A percentile compares a stretch with the other conserved stretches of the same genome.
phyloP scores from a whole-genome alignment of 2,329 filamentous ascomycete species.

The Pseudohalonectria lignicola region DNA sequence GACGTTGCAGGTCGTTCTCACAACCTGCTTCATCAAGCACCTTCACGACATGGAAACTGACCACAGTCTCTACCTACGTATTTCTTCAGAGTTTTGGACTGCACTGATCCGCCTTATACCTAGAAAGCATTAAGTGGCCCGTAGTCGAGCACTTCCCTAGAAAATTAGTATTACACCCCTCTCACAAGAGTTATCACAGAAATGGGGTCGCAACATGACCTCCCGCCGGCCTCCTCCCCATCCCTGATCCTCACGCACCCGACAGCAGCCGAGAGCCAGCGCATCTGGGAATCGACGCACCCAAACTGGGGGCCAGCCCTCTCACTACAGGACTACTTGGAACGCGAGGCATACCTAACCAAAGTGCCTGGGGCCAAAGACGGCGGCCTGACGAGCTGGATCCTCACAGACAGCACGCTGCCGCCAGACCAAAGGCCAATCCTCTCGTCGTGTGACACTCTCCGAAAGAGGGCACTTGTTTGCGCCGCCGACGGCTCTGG shows the following conservation, averaged over 20 bases:
- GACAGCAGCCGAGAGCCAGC: constrained; percentile 40
- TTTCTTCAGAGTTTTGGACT: too few relatives aligned
- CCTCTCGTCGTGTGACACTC: constrained; percentile 53
- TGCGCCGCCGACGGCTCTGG: constrained; percentile 21
- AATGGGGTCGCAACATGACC: constrained; percentile 22
- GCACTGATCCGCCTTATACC: too few relatives aligned
- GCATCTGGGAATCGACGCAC: constrained; percentile 45
- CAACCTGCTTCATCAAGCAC: too few relatives aligned
- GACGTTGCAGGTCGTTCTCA: too few relatives aligned
- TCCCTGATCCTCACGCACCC: constrained; percentile 41
- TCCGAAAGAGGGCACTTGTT: constrained; percentile 47
- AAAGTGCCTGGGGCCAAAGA: constrained; percentile 45
- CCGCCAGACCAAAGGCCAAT: constrained; percentile 35
- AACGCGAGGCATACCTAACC: constrained; percentile 46
- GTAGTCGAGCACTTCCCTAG: background rate
- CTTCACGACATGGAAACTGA: too few relatives aligned
- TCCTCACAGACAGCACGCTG: constrained; percentile 39
- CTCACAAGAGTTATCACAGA: too few relatives aligned
- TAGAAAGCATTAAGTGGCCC: background rate
- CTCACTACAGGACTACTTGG: constrained; percentile 41
- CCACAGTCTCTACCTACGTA: background rate
- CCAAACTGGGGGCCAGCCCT: constrained; percentile 49
- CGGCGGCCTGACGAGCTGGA: constrained; percentile 52
- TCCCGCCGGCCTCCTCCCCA: constrained; percentile 22
- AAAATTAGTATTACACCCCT: too few relatives aligned